Base-by-base conservation (phyloP, 352 stramenopile species). In the Blastocystis hominis region DNA sequence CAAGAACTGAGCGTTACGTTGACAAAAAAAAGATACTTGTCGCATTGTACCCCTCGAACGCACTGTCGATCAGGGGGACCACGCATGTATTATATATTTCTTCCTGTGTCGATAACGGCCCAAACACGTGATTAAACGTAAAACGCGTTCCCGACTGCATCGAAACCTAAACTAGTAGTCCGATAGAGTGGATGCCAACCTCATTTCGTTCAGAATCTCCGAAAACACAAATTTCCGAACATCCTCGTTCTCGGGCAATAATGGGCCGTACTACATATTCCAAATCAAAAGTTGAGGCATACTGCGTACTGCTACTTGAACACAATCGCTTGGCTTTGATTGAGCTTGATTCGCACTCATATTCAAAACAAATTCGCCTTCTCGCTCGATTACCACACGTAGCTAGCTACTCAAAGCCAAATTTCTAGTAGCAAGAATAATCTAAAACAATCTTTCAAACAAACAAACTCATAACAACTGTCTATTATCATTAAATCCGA, bases 51-150 rank as follows among this genome's bases (percentile, higher is more conserved):
- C 86, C 72, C 34, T 88, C 61, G 44, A 78, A 66, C 15, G 53
- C 75, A 88, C 93, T 90, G 36, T 94, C 68, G 5, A 96, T 90
- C 9, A 96, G 87, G 38, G 92, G 90, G 3, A 86, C 90, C 36
- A 95, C 92, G 78, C 91, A 94, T 24, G 88, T 70, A 0, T 90
- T 89, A 78, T 95, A 96, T 15, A 94, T 90, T 46, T 94, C 90
- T 89, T 93, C 78, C 88, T 96, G 93, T 4, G 89, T 90, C 63
- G 91, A 94, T 9, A 90, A 90, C 30, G 93, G 88, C 0, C 93
- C 93, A 54, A 95, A 93, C 15, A 95, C 92, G 20, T 93, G 92
- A 87, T 96, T 93, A 61, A 95, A 96, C 40, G 93, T 96, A 89
- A 95, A 96, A 55, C 91, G 90, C 20, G 91, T 95, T 92, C 80